Evolutionary conservation across 805 yeast genomes (phyloP).

Genomic region (Candida stauntonica): DNA sequence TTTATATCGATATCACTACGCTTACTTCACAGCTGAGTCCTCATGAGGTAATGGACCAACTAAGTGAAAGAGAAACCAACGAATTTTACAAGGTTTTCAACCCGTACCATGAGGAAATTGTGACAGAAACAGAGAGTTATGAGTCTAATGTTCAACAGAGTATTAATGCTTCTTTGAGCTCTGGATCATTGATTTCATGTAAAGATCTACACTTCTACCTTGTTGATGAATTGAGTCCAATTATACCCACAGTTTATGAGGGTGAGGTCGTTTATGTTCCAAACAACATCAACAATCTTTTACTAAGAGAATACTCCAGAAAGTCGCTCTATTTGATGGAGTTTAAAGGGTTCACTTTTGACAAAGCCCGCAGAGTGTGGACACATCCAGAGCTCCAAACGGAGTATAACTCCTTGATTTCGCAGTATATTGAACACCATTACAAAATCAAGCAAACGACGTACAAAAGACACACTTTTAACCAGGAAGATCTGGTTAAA

Average conservation of each 20-base stretch:
- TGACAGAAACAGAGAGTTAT: constrained; percentile 28
- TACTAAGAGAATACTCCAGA: constrained; percentile 45
- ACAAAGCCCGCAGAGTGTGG: constrained; percentile 18
- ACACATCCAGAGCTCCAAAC: constrained; percentile 11
- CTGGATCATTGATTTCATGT: constrained; percentile 40
- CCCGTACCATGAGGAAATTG: constrained; percentile 28
- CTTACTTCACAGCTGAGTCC: constrained; percentile 16
- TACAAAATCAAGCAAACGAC: constrained; percentile 17
- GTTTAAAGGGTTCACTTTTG: constrained; percentile 40
- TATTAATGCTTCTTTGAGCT: constrained; percentile 25
- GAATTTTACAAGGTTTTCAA: constrained; percentile 13
- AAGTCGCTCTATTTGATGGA: constrained; percentile 32
- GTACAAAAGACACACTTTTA: constrained; percentile 19
- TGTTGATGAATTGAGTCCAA: constrained; percentile 47
- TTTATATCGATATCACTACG: constrained; percentile 72
- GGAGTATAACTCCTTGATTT: constrained; percentile 17
- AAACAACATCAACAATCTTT: constrained; percentile 35
- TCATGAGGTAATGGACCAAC: not conserved
- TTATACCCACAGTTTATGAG: constrained; percentile 50
- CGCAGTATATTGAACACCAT: constrained; percentile 14
- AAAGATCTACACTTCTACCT: constrained; percentile 57
- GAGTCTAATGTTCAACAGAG: constrained; percentile 29
- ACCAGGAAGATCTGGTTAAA: constrained; percentile 5
- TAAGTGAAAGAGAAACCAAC: constrained; percentile 7
- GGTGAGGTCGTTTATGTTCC: constrained; percentile 60